Conservation (phyloP, 1,284 basidiomycete species). For the Boletellus sp. region DNA sequence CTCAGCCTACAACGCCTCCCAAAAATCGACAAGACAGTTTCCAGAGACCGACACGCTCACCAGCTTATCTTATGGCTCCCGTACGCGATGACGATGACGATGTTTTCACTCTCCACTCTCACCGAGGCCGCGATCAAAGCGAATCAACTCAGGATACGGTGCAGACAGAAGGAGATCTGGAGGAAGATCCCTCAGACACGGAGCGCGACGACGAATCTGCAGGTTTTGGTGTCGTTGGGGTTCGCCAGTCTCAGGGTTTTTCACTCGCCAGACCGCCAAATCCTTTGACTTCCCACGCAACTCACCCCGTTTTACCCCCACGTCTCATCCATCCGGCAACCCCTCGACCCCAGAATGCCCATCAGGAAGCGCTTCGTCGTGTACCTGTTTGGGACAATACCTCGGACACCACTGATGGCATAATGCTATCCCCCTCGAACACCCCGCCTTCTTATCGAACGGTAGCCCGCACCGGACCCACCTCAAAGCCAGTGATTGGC, state of each 20-base stretch:
- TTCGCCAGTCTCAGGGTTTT: constrained; percentile 21
- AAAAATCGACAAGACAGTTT: constrained; percentile 14
- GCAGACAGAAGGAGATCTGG: constrained; percentile 12
- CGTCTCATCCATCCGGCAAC: constrained; percentile 27
- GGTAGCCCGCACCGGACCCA: constrained; percentile 31
- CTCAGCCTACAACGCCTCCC: constrained; percentile 11
- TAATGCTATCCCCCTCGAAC: constrained; percentile 37
- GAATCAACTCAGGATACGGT: constrained; percentile 24
- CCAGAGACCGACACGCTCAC: constrained; percentile 16
- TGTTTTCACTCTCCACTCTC: constrained; percentile 44
- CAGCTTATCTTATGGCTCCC: constrained; percentile 21
- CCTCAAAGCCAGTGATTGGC: constrained; percentile 7
- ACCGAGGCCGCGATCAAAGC: constrained; percentile 37
- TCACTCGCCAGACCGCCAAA: constrained; percentile 15
- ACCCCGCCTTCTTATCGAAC: constrained; percentile 53
- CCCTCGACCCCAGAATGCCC: constrained; percentile 25
- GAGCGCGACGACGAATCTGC: constrained; percentile 21
- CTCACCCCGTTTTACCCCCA: constrained; percentile 23
- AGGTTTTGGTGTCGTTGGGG: constrained; percentile 4
- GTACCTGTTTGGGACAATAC: constrained; percentile 36
- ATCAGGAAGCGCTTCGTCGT: constrained; percentile 12
- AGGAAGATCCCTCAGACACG: constrained; percentile 19
- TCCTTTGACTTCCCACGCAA: constrained; percentile 20
- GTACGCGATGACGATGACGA: constrained; percentile 39
- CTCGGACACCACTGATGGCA: constrained; percentile 37